Evolutionary conservation across 331 rosid genomes (phyloP), one percentile per base, ranked within the genome.

Genomic region (Prunus yedoensis): DNA sequence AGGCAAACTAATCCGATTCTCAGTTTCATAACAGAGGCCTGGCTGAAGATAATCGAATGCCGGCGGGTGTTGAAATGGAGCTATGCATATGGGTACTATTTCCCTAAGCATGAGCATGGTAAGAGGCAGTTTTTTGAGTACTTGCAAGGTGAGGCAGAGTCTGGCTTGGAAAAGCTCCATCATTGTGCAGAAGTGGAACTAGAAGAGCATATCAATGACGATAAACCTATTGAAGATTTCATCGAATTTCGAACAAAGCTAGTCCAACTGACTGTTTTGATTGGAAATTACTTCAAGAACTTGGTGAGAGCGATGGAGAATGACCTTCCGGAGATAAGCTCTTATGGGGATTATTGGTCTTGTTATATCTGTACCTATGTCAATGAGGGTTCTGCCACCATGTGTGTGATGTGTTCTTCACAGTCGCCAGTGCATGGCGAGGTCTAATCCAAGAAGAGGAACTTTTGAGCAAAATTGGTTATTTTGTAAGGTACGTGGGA

Each of bases 11-110:
- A 83, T 82, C 81, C 91, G 14, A 86, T 86, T 79, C 85, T 88
- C 4, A 85, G 85, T 86, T 89, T 92, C 83, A 81, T 88, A 73
- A 78, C 87, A 4, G 89, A 85, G 71, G 98, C 96, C 23, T 91
- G 97, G 97, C 70, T 83, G 75, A 91, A 89, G 95, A 91, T 91
- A 66, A 82, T 93, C 63, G 93, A 91, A 70, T 91, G 97, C 74
- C 85, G 96, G 77, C 84, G 95, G 72, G 91, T 93, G 71, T 83
- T 93, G 85, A 87, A 86, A 78, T 93, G 98, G 98, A 93, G 90
- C 2, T 91, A 87, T 77, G 91, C 93, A 6, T 91, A 91, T 78
- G 98, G 98, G 18, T 93, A 72, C 84, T 93, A 89, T 81, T 80
- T 91, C 70, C 90, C 85, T 0, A 95, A 89, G 68, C 74, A 79